These are phyloP conservation scores for Lactarius indigo DNA, from an alignment of 768 basidiomycete genomes.

Conservation along the genomic window DNA sequence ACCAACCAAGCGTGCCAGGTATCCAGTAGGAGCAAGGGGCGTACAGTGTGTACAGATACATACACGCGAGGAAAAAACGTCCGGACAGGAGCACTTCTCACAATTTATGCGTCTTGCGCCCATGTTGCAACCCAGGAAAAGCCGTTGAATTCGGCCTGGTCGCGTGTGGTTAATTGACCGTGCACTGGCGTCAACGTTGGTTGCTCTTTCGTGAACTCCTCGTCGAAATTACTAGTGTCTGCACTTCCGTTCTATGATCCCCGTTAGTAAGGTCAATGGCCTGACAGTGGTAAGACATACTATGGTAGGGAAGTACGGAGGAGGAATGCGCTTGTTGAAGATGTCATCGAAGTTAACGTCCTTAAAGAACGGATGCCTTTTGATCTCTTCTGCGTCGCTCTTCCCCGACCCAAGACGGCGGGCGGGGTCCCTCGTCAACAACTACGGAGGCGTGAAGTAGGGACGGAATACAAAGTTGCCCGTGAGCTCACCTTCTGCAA, in stretches of 20 bases:
- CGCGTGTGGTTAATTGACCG: conserved; percentile 81
- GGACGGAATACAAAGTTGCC: neutral
- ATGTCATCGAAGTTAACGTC: conserved; percentile 97
- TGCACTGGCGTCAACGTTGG: conserved; percentile 98
- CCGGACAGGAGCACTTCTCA: conserved; percentile 23
- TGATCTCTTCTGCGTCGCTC: conserved; percentile 95
- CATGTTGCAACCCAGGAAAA: conserved; percentile 83
- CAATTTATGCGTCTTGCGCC: conserved; percentile 33
- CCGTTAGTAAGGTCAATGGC: conserved; percentile 1
- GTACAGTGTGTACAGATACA: conserved; percentile 12
- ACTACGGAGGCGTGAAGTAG: conserved; percentile 41
- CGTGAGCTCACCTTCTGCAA: conserved; percentile 71
- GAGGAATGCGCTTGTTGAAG: conserved; percentile 94
- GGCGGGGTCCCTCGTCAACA: conserved; percentile 86
- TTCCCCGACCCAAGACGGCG: conserved; percentile 90
- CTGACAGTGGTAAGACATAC: conserved; percentile 45
- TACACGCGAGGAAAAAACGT: conserved; percentile 18
- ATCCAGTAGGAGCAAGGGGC: conserved; percentile 31
- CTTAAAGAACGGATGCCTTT: conserved; percentile 97
- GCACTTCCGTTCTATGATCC: conserved; percentile 67
- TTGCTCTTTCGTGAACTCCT: conserved; percentile 95
- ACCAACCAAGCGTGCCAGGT: conserved; percentile 26
- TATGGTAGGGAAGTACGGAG: conserved; percentile 95
- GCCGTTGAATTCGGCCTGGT: conserved; percentile 94
- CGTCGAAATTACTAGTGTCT: conserved; percentile 92